phyloP scores from a whole-genome alignment of 2,329 filamentous ascomycete genomes.

The Bipolaris victoriae region DNA sequence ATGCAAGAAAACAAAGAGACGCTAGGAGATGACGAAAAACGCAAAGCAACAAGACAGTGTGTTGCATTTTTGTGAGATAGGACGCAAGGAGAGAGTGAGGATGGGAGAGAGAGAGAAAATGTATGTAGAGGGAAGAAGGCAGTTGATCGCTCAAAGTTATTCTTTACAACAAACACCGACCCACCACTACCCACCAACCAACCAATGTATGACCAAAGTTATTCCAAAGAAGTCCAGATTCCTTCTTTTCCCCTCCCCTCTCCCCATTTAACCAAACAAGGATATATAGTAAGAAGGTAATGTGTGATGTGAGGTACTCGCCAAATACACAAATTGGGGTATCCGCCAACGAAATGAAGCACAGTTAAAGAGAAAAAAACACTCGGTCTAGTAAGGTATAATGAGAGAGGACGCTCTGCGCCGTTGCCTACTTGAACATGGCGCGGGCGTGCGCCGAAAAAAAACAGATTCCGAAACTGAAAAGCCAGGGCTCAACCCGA shows the following conservation, averaged over 20 bases:
- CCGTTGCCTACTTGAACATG: slow-evolving; percentile 21
- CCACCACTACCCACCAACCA: slow-evolving; percentile 4
- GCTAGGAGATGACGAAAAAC: slow-evolving; percentile 1
- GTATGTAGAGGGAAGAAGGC: slow-evolving; percentile 3
- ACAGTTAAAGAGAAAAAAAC: slow-evolving; percentile 35
- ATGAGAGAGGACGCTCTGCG: slow-evolving; percentile 26
- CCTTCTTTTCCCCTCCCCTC: slow-evolving; percentile 7
- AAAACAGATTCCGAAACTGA: slow-evolving; percentile 25
- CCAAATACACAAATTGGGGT: slow-evolving; percentile 46
- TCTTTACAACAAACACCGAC: slow-evolving; percentile 16
- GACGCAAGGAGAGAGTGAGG: slow-evolving; percentile 11
- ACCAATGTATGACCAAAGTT: slow-evolving; percentile 15
- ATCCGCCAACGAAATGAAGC: slow-evolving; percentile 41
- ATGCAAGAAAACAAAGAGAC: slow-evolving; percentile 1
- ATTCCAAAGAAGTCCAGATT: slow-evolving; percentile 16
- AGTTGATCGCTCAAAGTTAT: slow-evolving; percentile 29
- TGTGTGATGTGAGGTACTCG: slow-evolving; percentile 34
- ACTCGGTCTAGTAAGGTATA: slow-evolving; percentile 42
- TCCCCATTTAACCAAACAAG: slow-evolving; percentile 26
- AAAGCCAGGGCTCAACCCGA: slow-evolving; percentile 18
- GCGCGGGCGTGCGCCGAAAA: slow-evolving; percentile 11
- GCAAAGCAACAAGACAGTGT: slow-evolving; percentile 1
- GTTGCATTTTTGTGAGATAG: neutral
- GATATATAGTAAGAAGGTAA: slow-evolving; percentile 16
- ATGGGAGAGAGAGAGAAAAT: neutral